Evolutionary conservation across 2,329 filamentous ascomycete species (phyloP), one percentile per base, ranked within the genome.

Genomic region (Knufia petricola): DNA sequence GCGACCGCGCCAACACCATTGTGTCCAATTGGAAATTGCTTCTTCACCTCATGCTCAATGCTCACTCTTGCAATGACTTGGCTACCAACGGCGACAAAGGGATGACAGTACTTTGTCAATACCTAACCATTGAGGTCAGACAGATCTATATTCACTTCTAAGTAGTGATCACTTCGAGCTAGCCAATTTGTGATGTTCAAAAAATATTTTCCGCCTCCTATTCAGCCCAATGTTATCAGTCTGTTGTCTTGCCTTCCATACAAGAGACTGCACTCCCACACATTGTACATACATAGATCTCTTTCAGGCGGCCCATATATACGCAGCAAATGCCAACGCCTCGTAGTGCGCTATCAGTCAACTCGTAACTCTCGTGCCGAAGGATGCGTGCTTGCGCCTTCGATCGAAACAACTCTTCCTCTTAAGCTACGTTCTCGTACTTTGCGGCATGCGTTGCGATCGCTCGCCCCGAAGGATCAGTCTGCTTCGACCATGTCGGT

Each of bases 401-500:
- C 17, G n/a, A 4, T 21, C 21, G 3, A 7, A 24, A 3, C 19
- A 3, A 31, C 2, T 20, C 9, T 46, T 12, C 6, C 13, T n/a
- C 17, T 46, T 45, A 53, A 49, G 38, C 49, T 46, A 44, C 30
- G 20, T 50, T 46, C 6, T 59, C 70, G 63, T 90, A 90, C 70
- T 87, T 88, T 58, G 78, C 77, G 66, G 82, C 72, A 69, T 90
- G 86, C 40, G 76, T 85, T 49, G 81, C 64, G 64, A 92, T 89
- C 53, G 86, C 84, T 68, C 85, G 80, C 73, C 92, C 94, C 69
- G 86, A 94, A 52, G 92, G 92, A 68, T 98, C 92, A 21, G 81
- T 86, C 78, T 95, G 88, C 67, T 95, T 85, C 49, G 87, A 94
- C 92, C 92, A 98, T 31, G 86, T 98, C 23, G 92, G 92, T 50